Evolutionary conservation across 768 basidiomycete genomes (phyloP).

Genomic region (Sporobolomyces phaffii): DNA sequence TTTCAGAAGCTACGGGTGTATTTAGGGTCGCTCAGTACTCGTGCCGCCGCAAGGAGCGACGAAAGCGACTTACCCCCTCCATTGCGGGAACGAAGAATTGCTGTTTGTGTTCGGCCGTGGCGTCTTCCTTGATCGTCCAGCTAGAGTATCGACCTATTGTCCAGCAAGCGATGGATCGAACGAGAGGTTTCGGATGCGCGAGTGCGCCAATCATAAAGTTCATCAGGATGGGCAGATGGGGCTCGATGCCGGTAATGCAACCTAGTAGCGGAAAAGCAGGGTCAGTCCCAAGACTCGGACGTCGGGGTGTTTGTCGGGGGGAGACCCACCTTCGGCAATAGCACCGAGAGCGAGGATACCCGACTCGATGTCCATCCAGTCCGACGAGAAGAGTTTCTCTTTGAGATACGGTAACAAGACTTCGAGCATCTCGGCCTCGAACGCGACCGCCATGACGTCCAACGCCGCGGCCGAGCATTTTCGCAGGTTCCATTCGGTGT

Average conservation of each 20-base stretch:
- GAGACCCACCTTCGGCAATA: slow-evolving; percentile 82
- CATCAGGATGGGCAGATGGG: slow-evolving; percentile 85
- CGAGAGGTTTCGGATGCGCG: slow-evolving; percentile 89
- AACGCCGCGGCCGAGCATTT: slow-evolving; percentile 97
- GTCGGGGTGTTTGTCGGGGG: not conserved
- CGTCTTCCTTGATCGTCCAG: slow-evolving; percentile 66
- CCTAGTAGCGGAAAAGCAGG: slow-evolving; percentile 55
- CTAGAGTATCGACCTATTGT: slow-evolving; percentile 96
- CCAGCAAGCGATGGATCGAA: slow-evolving; percentile 98
- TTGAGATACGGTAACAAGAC: slow-evolving; percentile 83
- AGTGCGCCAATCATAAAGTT: slow-evolving; percentile 87
- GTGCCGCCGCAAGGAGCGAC: too few relatives aligned
- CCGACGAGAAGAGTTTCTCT: slow-evolving; percentile 82
- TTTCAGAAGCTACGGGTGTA: slow-evolving; percentile 76
- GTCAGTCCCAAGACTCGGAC: not conserved
- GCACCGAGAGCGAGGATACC: slow-evolving; percentile 93
- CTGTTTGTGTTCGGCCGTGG: slow-evolving; percentile 77
- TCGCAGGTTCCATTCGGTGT: slow-evolving; percentile 95
- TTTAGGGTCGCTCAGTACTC: too few relatives aligned
- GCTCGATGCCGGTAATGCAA: slow-evolving; percentile 91
- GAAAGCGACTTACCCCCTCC: slow-evolving; percentile 72
- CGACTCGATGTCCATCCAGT: slow-evolving; percentile 92
- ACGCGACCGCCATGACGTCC: slow-evolving; percentile 91
- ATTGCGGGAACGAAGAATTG: slow-evolving; percentile 92
- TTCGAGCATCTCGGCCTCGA: slow-evolving; percentile 78